Conservation (phyloP, 1,139 yeast species). For the Hyphopichia burtonii region DNA sequence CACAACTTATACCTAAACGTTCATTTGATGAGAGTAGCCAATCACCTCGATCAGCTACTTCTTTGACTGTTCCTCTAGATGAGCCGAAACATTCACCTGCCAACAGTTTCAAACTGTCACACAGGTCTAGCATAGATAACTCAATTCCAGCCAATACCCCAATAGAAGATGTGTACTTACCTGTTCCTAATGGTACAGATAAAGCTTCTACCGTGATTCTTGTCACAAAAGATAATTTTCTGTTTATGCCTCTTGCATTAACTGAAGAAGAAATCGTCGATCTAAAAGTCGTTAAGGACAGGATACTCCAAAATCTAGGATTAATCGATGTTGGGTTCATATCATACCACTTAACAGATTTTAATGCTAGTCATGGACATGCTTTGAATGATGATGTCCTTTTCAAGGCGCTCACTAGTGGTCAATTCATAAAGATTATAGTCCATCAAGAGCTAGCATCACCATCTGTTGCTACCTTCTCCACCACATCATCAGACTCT, state of each 20-base stretch:
- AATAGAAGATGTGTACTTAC: slow-evolving; percentile 30
- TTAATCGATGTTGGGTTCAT: slow-evolving; percentile 40
- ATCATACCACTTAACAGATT: slow-evolving; percentile 69
- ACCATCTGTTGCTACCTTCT: slow-evolving; percentile 32
- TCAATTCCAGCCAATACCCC: neutral
- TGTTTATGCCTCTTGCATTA: slow-evolving; percentile 48
- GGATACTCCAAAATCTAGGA: slow-evolving; percentile 41
- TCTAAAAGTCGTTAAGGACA: slow-evolving; percentile 27
- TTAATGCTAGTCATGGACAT: slow-evolving; percentile 62
- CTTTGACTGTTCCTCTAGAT: neutral
- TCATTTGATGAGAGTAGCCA: slow-evolving; percentile 4
- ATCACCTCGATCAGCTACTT: slow-evolving; percentile 1
- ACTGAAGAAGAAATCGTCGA: slow-evolving; percentile 10
- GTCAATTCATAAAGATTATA: slow-evolving; percentile 40
- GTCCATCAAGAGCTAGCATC: slow-evolving; percentile 42
- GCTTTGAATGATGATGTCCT: slow-evolving; percentile 52
- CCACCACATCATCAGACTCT: slow-evolving; percentile 48
- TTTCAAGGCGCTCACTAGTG: slow-evolving; percentile 27
- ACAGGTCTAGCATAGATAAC: neutral
- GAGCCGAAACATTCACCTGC: slow-evolving; percentile 1
- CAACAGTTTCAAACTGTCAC: slow-evolving; percentile 2
- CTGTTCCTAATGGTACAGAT: slow-evolving; percentile 13
- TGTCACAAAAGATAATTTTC: slow-evolving; percentile 58
- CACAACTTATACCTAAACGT: slow-evolving; percentile 2
- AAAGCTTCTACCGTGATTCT: slow-evolving; percentile 29